phyloP scores from a whole-genome alignment of 2,329 filamentous ascomycete species.

The Paecilomyces sp. region DNA sequence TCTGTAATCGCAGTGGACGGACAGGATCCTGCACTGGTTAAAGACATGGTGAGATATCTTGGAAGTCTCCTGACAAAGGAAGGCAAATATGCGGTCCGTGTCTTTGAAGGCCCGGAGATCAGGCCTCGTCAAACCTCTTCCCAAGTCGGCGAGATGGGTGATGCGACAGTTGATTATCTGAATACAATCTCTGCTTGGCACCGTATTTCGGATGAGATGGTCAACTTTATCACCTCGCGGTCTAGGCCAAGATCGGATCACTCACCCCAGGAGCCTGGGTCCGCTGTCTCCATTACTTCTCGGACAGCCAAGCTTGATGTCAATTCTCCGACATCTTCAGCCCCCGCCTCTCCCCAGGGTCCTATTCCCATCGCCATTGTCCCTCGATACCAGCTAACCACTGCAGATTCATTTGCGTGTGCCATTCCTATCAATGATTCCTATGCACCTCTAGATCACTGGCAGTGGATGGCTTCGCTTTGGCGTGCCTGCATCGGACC shows the following conservation, averaged over 20 bases:
- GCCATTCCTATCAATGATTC: constrained; percentile 67
- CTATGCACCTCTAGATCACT: constrained; percentile 81
- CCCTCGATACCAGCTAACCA: constrained; percentile 70
- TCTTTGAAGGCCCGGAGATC: constrained; percentile 42
- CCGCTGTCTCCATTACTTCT: constrained; percentile 5
- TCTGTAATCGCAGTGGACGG: constrained; percentile 81
- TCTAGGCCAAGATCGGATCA: background rate
- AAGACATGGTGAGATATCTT: constrained; percentile 60
- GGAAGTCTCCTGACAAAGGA: constrained; percentile 46
- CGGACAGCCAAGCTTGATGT: constrained; percentile 6
- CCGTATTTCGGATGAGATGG: constrained; percentile 63
- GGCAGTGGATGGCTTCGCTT: constrained; percentile 93
- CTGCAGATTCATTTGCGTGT: constrained; percentile 68
- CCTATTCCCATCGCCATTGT: constrained; percentile 66
- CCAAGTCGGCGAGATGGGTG: constrained; percentile 30
- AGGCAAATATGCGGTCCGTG: constrained; percentile 43
- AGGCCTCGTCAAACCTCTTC: constrained; percentile 12
- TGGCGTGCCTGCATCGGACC: constrained; percentile 82
- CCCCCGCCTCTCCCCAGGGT: constrained; percentile 10
- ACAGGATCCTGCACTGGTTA: constrained; percentile 55
- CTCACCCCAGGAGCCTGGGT: background rate
- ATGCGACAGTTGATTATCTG: constrained; percentile 54
- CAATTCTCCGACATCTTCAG: constrained; percentile 10
- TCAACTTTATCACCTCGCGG: constrained; percentile 46
- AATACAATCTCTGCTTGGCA: constrained; percentile 68